Base-by-base conservation (phyloP, 371 early-diverging fungal genomes). In the Nosema muscidifuracis region DNA sequence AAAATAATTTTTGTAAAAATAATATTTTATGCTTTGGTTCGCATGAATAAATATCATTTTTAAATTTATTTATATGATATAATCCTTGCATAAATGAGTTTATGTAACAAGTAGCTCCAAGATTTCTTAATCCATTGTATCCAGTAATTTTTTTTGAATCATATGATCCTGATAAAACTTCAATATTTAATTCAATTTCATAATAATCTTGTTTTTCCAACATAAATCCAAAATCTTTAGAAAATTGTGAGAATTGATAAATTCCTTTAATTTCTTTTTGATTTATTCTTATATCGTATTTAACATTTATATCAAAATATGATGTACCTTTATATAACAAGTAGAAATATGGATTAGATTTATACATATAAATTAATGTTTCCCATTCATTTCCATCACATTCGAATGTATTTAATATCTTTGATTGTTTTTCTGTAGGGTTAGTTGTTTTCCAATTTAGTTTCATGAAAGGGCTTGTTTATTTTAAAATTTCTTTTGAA, bases 91-190 rank as follows among this genome's bases (percentile, higher is more conserved):
- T 86, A 15, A 97, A 85, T 50, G 95, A 92, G 85, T 96, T 97
- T 90, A 96, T 91, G 81, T 98, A 98, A 85, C 99, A 95, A 0
- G 99, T 97, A 0, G 97, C 97, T 12, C 97, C 99, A 80, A 95
- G 93, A 82, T 97, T 97, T 65, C 88, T 88, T 67, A 98, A 83
- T 0, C 97, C 99, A 16, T 38, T 22, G 50, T 56, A 61, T 10
- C 62, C 50, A 2, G 70, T 70, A 10, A 24, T 24, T 36, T 70
- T 34, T 51, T 40, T 70, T 15, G 70, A 70, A 26, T 70, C 31
- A 61, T 70, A 70, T 26, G 42, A 31, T 55, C 57, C 51, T 18
- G 24, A 30, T n/a, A 43, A 24, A 13, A 70, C 62, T 20, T 30
- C 6, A 12, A 70, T 38, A 12, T 26, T 9, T n/a, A 70, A 43